These are phyloP conservation scores for Chrysophaeum taylorii DNA, from an alignment of 352 stramenopile species.

Conservation along the genomic window DNA sequence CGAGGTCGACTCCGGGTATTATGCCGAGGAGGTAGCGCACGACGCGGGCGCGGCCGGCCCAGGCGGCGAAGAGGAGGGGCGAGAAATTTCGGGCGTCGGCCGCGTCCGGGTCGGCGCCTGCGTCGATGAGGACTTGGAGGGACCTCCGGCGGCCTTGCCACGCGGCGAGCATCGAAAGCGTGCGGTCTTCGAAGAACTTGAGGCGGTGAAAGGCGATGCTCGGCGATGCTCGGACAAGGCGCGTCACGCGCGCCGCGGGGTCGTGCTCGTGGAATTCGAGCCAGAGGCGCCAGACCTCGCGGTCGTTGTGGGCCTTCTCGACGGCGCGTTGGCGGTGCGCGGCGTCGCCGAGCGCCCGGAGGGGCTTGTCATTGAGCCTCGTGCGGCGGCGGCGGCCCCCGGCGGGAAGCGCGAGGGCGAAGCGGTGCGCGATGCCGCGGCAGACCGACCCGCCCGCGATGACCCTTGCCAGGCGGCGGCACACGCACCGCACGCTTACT, in stretches of 20 bases:
- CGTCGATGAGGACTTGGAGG: background rate
- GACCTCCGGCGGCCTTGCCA: background rate
- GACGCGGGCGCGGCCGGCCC: background rate
- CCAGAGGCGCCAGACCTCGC: background rate
- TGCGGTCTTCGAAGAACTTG: background rate
- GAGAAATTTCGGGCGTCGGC: background rate
- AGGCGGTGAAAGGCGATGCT: background rate
- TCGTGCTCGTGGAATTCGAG: background rate
- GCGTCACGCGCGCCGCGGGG: no score
- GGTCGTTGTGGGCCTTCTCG: background rate
- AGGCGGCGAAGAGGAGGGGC: slow-evolving; percentile 1
- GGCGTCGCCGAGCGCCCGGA: no score
- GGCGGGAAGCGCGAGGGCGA: no score
- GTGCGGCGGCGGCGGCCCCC: no score
- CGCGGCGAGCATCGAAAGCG: background rate
- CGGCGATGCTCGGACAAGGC: background rate
- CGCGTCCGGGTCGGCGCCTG: background rate
- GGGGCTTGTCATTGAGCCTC: no score
- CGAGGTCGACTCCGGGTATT: no score
- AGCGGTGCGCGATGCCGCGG: no score
- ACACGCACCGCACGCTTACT: no score
- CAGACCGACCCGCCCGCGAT: no score
- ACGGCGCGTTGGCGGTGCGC: no score
- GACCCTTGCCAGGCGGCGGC: no score
- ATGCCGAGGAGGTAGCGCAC: background rate